Evolutionary conservation across 2,329 filamentous ascomycete genomes (phyloP).

Genomic region (Diaporthe vaccinii): DNA sequence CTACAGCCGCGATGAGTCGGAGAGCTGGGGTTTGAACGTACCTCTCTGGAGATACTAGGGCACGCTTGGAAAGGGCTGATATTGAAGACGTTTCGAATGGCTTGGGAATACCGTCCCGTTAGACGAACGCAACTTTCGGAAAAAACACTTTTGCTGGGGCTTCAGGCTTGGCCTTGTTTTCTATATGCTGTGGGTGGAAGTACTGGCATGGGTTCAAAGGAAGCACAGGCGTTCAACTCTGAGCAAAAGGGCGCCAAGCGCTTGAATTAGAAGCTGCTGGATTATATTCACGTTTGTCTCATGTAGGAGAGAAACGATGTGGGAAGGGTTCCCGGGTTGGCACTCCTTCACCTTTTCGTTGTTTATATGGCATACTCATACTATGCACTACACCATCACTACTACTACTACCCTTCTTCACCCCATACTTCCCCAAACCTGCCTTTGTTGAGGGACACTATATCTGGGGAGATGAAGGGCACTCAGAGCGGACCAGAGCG

Average conservation of each 20-base stretch:
- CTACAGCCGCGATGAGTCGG: constrained; percentile 67
- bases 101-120: background rate
- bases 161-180: background rate
- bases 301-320: background rate
- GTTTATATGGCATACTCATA: constrained; percentile 31
- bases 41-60: background rate
- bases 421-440: background rate
- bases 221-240: constrained; percentile 16
- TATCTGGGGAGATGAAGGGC: background rate
- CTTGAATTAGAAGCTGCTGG: constrained; percentile 14
- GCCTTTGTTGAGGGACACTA: background rate
- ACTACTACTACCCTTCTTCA: background rate
- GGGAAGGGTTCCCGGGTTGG: constrained; percentile 9
- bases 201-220: constrained; percentile 6
- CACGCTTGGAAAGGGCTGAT: background rate
- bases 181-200: constrained; percentile 3
- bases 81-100: no score
- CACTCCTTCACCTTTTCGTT: constrained; percentile 7
- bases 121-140: background rate
- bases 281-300: constrained; percentile 5
- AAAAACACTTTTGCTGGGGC: background rate
- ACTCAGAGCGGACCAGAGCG: background rate
- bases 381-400: constrained; percentile 17
- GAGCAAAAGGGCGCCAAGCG: background rate
- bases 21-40: constrained; percentile 11